Evolutionary conservation across 2,329 filamentous ascomycete genomes (phyloP), one percentile per base, ranked within the genome.

Genomic region (Fusarium sp.): DNA sequence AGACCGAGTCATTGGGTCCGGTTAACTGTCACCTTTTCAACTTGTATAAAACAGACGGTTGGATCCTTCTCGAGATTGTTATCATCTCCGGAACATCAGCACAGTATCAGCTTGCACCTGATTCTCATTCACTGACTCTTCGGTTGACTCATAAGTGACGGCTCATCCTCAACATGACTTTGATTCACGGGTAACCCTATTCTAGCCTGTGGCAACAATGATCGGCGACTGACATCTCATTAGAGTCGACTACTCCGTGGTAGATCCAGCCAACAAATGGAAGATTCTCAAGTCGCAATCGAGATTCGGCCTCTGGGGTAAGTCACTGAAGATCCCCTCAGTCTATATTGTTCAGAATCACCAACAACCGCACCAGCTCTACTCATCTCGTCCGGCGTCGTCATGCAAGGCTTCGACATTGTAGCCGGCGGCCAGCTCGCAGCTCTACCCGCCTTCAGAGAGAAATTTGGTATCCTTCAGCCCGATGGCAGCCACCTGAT

Each of bases 371-470:
- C 20, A 25, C 14, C 23, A 48, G 43, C 43, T 18, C 20, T 48
- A 2, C 43, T 48, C 43, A 48, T 48, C 43, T 48, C 43, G 20
- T 48, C 43, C 43, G 43, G 20, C 43, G 43, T 48, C 23, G 43
- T 48, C 27, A 82, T 82, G 80, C 77, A 77, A 48, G 81, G 81
- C 18, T 81, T 76, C 45, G 80, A 81, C 64, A 68, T 74, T 25
- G 79, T 81, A n/a, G 73, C 76, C 34, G 79, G 79, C 27, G 77
- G 79, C 45, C 79, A 82, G 66, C 76, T 82, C 13, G 80, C 79
- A 13, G 75, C 79, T 14, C 60, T 82, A 5, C 78, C 80, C 8
- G 77, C 72, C 57, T 81, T 81, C 56, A 67, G 62, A 35, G 68
- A 76, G 66, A 68, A 77, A 59, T 81, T 82, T 63, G 80, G 80